Evolutionary conservation across 208 protist species (phyloP).

Genomic region (Angomonas desouzai): DNA sequence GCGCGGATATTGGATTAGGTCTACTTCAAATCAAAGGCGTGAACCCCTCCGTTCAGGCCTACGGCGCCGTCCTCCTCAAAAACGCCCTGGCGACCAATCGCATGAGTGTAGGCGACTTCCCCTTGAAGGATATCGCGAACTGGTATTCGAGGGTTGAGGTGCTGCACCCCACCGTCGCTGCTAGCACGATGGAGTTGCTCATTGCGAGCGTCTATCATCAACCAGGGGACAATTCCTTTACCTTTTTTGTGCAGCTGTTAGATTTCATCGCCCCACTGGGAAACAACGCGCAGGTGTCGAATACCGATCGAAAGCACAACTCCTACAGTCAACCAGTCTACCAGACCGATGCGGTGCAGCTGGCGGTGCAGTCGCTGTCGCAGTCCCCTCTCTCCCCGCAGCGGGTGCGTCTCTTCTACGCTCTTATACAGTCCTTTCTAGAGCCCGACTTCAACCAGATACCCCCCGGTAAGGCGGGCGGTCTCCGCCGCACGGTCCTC

Average conservation of each 20-base stretch:
- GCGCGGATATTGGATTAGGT: constrained; percentile 39
- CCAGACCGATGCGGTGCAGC: constrained; percentile 12
- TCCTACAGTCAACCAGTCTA: constrained; percentile 12
- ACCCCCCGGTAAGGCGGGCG: constrained; percentile 36
- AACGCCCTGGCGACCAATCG: constrained; percentile 34
- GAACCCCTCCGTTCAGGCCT: constrained; percentile 62
- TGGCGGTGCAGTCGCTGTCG: constrained; percentile 7
- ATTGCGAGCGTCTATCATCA: neutral
- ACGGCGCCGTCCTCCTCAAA: constrained; percentile 69
- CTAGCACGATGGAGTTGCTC: constrained; percentile 32
- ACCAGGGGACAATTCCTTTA: neutral
- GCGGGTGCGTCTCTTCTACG: constrained; percentile 41
- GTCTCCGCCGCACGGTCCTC: constrained; percentile 23
- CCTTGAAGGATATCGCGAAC: constrained; percentile 53
- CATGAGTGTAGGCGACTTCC: constrained; percentile 28
- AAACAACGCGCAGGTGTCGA: neutral
- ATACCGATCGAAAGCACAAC: neutral
- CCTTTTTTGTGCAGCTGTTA: constrained; percentile 5
- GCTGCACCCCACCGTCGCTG: constrained; percentile 12
- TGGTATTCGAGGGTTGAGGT: constrained; percentile 68
- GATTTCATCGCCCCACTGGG: neutral
- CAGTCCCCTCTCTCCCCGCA: constrained; percentile 23
- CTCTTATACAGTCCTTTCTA: constrained; percentile 30
- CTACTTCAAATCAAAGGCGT: constrained; percentile 43
- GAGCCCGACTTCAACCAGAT: constrained; percentile 56